A percentile compares a stretch with the other conserved stretches of the same genome.
Conservation (phyloP, 306 rosid genomes). For the Abrus precatorius region DNA sequence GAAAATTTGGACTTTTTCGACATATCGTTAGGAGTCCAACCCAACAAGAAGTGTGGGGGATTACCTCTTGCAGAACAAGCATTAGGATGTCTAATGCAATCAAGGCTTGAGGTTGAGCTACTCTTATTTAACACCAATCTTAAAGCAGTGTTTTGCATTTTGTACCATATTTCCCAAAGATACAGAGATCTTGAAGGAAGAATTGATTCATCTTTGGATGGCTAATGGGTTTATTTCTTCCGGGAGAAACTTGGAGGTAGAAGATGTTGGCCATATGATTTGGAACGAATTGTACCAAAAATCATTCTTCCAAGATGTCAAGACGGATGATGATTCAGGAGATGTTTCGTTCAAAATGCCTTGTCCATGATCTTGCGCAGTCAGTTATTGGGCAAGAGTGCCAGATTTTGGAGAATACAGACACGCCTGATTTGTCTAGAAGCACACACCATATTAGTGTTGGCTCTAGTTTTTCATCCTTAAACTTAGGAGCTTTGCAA, state of each 20-base stretch:
- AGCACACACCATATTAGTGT: constrained; percentile 23
- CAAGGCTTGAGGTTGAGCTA: background rate
- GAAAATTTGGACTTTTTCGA: too few species aligned
- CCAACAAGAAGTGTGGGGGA: background rate
- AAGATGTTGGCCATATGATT: constrained; percentile 22
- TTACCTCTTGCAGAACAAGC: background rate
- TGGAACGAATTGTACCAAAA: background rate
- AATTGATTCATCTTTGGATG: background rate
- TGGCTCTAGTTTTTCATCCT: background rate
- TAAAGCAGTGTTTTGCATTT: background rate
- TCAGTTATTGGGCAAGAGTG: background rate
- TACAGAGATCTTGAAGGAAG: background rate
- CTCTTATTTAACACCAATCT: background rate
- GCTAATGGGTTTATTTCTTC: background rate
- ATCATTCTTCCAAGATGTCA: constrained; percentile 1
- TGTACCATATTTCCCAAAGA: constrained; percentile 39
- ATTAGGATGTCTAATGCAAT: background rate
- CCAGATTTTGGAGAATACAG: background rate
- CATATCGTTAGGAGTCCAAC: too few species aligned
- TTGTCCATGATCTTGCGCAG: background rate
- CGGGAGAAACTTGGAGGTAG: background rate
- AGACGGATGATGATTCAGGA: background rate
- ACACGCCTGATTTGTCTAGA: background rate
- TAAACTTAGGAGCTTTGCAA: background rate
- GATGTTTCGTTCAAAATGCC: background rate